Evolutionary conservation across 352 stramenopile species (phyloP).

Genomic region (Elongisporangium prolatum): DNA sequence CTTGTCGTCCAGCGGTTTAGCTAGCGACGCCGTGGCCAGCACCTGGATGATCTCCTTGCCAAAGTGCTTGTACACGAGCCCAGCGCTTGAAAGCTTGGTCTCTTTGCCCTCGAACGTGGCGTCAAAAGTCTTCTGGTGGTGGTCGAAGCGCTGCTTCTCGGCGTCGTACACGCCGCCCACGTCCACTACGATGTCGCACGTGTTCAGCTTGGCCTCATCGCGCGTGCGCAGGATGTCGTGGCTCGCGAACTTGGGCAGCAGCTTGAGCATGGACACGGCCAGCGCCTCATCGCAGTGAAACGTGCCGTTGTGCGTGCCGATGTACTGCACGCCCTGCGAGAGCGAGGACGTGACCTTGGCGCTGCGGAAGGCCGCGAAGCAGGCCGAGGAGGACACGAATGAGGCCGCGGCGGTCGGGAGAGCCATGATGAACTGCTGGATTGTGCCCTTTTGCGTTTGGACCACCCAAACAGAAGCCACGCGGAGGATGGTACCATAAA

Average conservation of each 20-base stretch:
- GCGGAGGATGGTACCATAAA: not conserved
- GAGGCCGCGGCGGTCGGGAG: slow-evolving; percentile 54
- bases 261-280: slow-evolving; percentile 95
- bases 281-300: slow-evolving; percentile 99
- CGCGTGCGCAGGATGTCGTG: slow-evolving; percentile 86
- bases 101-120: slow-evolving; percentile 69
- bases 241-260: slow-evolving; percentile 87
- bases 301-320: slow-evolving; percentile 96
- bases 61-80: slow-evolving; percentile 99
- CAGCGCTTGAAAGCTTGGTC: slow-evolving; percentile 94
- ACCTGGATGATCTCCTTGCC: slow-evolving; percentile 93
- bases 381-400: slow-evolving; percentile 58
- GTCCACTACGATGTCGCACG: slow-evolving; percentile 95
- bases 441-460: not conserved
- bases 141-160: slow-evolving; percentile 90
- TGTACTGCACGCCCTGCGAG: slow-evolving; percentile 65
- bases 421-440: slow-evolving; percentile 30
- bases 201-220: slow-evolving; percentile 87
- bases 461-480: not conserved
- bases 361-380: slow-evolving; percentile 54
- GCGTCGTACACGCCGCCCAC: slow-evolving; percentile 95
- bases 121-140: slow-evolving; percentile 95
- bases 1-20: slow-evolving; percentile 39
- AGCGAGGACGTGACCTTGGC: slow-evolving; percentile 47
- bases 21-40: slow-evolving; percentile 30